A percentile compares a stretch with the other conserved stretches of the same genome.
These are phyloP conservation scores for Coemansia interrupta DNA, from an alignment of 192 early-diverging fungal species.

Conservation along the genomic window DNA sequence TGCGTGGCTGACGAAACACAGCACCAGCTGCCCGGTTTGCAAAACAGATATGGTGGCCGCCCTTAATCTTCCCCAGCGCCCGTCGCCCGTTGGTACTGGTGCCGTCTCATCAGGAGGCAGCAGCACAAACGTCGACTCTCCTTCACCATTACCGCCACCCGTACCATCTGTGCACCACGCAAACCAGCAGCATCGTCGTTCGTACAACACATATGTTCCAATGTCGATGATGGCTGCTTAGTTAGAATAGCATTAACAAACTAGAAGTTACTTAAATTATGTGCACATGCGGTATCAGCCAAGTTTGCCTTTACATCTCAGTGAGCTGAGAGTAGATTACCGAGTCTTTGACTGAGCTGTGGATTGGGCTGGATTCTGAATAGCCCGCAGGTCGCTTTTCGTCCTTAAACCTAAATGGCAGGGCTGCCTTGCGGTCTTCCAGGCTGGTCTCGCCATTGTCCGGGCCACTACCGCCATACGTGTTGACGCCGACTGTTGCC, in stretches of 20 bases:
- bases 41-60: conserved; percentile 21
- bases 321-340: conserved; percentile 27
- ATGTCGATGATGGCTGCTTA: no score
- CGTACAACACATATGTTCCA: background rate
- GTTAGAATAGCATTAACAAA: no score
- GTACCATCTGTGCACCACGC: background rate
- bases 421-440: conserved; percentile 9
- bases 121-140: no score
- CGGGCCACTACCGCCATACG: conserved; percentile 3
- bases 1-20: conserved; percentile 29
- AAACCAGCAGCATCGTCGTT: background rate
- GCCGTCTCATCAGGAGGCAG: background rate
- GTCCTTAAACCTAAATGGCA: conserved; percentile 10
- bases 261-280: background rate
- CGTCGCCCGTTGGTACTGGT: background rate
- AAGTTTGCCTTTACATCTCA: conserved; percentile 17
- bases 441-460: conserved; percentile 5
- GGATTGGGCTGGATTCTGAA: conserved; percentile 18
- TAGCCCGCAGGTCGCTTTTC: conserved; percentile 13
- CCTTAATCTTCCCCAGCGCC: conserved; percentile 10
- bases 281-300: background rate
- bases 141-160: no score
- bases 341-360: conserved; percentile 26
- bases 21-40: conserved; percentile 20
- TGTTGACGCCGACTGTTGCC: conserved; percentile 20